These are phyloP conservation scores for Dothiorella sarmentorum DNA, from an alignment of 2,329 filamentous ascomycete genomes.

Conservation along the genomic window DNA sequence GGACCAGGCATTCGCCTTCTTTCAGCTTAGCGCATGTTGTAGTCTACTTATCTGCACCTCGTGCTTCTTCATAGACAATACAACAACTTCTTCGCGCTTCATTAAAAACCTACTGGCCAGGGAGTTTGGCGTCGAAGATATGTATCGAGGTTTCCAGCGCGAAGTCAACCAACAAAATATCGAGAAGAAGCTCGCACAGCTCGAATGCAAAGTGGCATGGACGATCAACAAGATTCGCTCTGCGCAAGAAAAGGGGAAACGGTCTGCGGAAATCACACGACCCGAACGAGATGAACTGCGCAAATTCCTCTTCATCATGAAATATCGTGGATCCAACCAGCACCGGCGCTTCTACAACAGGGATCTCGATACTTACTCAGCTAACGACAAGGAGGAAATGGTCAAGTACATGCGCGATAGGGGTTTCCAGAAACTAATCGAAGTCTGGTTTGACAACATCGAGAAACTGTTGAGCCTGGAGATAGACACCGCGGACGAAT, in stretches of 20 bases:
- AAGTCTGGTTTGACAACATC: slow-evolving; percentile 38
- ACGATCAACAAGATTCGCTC: slow-evolving; percentile 25
- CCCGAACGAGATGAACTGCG: slow-evolving; percentile 38
- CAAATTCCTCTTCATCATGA: slow-evolving; percentile 48
- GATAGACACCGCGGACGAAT: slow-evolving; percentile 27
- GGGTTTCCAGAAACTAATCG: slow-evolving; percentile 27
- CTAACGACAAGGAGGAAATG: slow-evolving; percentile 27
- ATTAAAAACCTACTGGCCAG: slow-evolving; percentile 23
- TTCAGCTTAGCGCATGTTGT: too few species aligned
- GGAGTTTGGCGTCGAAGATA: slow-evolving; percentile 31
- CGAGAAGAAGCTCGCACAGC: slow-evolving; percentile 27
- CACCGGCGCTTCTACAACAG: slow-evolving; percentile 30
- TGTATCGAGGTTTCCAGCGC: slow-evolving; percentile 29
- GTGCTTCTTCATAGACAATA: too few species aligned
- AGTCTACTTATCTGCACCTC: too few species aligned
- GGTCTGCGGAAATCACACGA: slow-evolving; percentile 30
- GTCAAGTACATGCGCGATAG: slow-evolving; percentile 32
- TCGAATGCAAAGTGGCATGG: slow-evolving; percentile 26
- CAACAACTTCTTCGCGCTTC: too few species aligned
- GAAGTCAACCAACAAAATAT: slow-evolving; percentile 25
- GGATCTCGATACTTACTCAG: slow-evolving; percentile 36
- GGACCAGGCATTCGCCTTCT: too few species aligned
- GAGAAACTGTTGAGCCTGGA: slow-evolving; percentile 30
- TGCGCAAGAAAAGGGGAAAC: slow-evolving; percentile 23
- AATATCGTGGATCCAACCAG: slow-evolving; percentile 41